Evolutionary conservation across 2,329 filamentous ascomycete species (phyloP).

Genomic region (Tricladium varicosporioides): DNA sequence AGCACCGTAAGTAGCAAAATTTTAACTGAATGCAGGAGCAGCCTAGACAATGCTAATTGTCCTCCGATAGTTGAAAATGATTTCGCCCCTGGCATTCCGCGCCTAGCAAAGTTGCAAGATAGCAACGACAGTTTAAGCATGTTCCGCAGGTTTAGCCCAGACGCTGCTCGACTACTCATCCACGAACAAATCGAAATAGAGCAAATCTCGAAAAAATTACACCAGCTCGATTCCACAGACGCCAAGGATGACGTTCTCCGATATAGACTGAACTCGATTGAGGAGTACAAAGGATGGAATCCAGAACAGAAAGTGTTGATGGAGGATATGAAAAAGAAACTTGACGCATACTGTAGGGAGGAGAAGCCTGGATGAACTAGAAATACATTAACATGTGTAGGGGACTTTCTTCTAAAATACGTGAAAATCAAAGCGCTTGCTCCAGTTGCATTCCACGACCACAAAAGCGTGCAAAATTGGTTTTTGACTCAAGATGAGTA

Average conservation of each 20-base stretch:
- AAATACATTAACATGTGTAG: background rate
- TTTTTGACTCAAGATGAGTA: constrained; percentile 2
- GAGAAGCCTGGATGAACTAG: background rate
- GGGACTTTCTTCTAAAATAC: constrained; percentile 11
- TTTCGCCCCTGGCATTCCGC: constrained; percentile 9
- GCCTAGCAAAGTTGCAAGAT: constrained; percentile 10
- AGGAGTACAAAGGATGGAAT: no score
- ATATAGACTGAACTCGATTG: constrained; percentile 3
- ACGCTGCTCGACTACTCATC: constrained; percentile 4
- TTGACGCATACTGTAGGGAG: constrained; percentile 16
- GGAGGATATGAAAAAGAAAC: constrained; percentile 6
- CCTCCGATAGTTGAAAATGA: constrained; percentile 9
- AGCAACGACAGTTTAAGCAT: constrained; percentile 16
- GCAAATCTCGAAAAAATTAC: constrained; percentile 2
- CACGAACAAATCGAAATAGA: constrained; percentile 12
- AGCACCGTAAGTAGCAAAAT: background rate
- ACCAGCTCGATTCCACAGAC: constrained; percentile 9
- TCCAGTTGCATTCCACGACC: constrained; percentile 1
- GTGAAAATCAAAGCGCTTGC: constrained; percentile 5
- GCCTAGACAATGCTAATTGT: background rate
- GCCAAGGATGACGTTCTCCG: background rate
- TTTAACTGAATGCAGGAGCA: no score
- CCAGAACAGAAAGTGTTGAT: constrained; percentile 7
- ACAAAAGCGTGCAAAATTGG: constrained; percentile 14
- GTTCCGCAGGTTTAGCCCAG: constrained; percentile 11